These are phyloP conservation scores for Coemansia sp. DNA, from an alignment of 192 early-diverging fungal species.

Conservation along the genomic window DNA sequence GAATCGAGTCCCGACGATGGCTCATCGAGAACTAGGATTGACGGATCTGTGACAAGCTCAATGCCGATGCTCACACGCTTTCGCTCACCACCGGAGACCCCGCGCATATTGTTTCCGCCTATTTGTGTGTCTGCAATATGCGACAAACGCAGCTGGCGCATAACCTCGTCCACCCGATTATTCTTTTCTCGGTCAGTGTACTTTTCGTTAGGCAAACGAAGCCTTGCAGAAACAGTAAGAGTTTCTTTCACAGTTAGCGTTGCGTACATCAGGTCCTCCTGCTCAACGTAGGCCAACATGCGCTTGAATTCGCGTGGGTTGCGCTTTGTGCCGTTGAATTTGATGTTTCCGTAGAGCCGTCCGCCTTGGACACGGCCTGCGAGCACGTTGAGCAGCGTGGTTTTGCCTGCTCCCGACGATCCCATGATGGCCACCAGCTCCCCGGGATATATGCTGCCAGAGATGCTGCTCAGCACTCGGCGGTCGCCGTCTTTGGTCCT, in stretches of 20 bases:
- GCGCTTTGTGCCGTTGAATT: conserved; percentile 53
- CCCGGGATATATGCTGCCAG: conserved; percentile 70
- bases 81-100: conserved; percentile 58
- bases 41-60: conserved; percentile 58
- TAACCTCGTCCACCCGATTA: conserved; percentile 61
- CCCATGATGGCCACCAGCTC: conserved; percentile 90
- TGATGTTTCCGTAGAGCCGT: conserved; percentile 56
- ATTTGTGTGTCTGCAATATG: conserved; percentile 58
- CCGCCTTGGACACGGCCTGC: conserved; percentile 64
- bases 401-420: conserved; percentile 86
- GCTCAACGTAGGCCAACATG: conserved; percentile 52
- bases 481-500: conserved; percentile 35
- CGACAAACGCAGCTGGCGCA: conserved; percentile 65
- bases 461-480: conserved; percentile 64
- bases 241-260: conserved; percentile 75
- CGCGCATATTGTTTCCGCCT: conserved; percentile 41
- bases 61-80: conserved; percentile 53
- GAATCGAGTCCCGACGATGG: conserved; percentile 70
- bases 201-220: conserved; percentile 62
- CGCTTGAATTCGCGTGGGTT: conserved; percentile 45
- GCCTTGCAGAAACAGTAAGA: conserved; percentile 66
- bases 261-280: conserved; percentile 56
- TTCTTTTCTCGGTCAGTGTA: conserved; percentile 55
- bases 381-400: conserved; percentile 77
- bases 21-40: conserved; percentile 57